Conservation (phyloP, 371 early-diverging fungal genomes). For the Apophysomyces sp. region DNA sequence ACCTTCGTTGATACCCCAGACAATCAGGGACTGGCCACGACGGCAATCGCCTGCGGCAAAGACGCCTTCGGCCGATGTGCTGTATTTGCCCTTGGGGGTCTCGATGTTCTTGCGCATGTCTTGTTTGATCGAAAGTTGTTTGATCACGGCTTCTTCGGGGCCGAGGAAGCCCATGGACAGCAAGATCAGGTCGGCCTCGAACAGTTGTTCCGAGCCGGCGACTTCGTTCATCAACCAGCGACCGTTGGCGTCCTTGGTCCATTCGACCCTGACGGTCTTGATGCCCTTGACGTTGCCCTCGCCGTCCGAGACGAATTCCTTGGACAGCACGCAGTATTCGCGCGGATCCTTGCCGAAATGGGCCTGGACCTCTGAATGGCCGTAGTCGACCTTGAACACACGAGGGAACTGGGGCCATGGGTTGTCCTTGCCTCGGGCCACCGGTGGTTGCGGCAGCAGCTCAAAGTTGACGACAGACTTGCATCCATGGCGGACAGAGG, state of each 20-base stretch:
- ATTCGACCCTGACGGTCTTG: constrained; percentile 93
- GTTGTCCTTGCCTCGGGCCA: constrained; percentile 80
- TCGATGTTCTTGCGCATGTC: constrained; percentile 78
- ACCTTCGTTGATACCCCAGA: constrained; percentile 98
- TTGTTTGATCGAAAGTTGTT: constrained; percentile 77
- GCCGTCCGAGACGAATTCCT: constrained; percentile 86
- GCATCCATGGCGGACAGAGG: constrained; percentile 92
- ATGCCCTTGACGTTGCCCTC: constrained; percentile 85
- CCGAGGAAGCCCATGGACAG: constrained; percentile 97
- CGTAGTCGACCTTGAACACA: constrained; percentile 94
- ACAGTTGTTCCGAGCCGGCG: constrained; percentile 79
- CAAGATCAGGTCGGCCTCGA: constrained; percentile 87
- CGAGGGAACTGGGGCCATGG: constrained; percentile 97
- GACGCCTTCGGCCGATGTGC: constrained; percentile 77
- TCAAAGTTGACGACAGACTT: constrained; percentile 94
- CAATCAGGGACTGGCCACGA: constrained; percentile 92
- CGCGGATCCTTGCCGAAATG: constrained; percentile 93
- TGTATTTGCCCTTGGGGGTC: constrained; percentile 77
- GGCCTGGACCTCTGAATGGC: constrained; percentile 89
- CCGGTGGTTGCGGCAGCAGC: constrained; percentile 89
- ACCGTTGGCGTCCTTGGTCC: constrained; percentile 79
- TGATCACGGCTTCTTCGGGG: constrained; percentile 83
- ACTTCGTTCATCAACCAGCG: constrained; percentile 91
- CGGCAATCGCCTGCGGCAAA: constrained; percentile 97
- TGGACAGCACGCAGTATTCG: constrained; percentile 89